Evolutionary conservation across 257 asterid species (phyloP).

Genomic region (Rubia yunnanensis): DNA sequence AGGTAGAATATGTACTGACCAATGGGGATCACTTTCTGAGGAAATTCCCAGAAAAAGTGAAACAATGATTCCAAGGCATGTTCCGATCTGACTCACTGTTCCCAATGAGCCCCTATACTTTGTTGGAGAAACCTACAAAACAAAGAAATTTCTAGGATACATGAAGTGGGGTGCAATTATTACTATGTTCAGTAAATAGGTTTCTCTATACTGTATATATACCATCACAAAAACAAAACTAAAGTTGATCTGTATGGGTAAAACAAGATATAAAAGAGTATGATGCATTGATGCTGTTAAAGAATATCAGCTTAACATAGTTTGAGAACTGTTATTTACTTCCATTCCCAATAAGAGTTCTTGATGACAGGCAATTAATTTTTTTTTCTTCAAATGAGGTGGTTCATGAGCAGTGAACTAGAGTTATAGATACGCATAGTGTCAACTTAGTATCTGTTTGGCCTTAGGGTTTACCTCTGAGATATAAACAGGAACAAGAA

Average conservation of each 20-base stretch:
- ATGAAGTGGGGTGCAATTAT: background rate
- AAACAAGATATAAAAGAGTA: background rate
- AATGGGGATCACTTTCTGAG: slow-evolving; percentile 79
- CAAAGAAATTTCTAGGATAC: slow-evolving; percentile 4
- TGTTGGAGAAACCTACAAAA: slow-evolving; percentile 73
- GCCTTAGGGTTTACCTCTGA: slow-evolving; percentile 55
- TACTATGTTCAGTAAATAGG: background rate
- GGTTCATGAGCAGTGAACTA: background rate
- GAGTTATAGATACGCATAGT: background rate
- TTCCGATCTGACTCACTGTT: slow-evolving; percentile 75
- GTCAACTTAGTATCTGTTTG: slow-evolving; percentile 9
- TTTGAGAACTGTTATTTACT: background rate
- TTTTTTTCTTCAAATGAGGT: background rate
- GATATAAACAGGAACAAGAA: slow-evolving; percentile 76
- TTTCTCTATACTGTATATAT: background rate
- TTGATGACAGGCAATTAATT: background rate
- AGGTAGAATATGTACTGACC: slow-evolving; percentile 32
- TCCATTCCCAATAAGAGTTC: background rate
- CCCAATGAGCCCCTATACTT: slow-evolving; percentile 73
- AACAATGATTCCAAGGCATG: slow-evolving; percentile 71
- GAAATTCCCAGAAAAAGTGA: slow-evolving; percentile 57
- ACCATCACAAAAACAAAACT: background rate
- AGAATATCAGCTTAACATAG: slow-evolving; percentile 2
- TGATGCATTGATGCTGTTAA: background rate
- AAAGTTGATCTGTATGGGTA: background rate